phyloP scores from a whole-genome alignment of 2,329 filamentous ascomycete species.

The Helotiales sp. region DNA sequence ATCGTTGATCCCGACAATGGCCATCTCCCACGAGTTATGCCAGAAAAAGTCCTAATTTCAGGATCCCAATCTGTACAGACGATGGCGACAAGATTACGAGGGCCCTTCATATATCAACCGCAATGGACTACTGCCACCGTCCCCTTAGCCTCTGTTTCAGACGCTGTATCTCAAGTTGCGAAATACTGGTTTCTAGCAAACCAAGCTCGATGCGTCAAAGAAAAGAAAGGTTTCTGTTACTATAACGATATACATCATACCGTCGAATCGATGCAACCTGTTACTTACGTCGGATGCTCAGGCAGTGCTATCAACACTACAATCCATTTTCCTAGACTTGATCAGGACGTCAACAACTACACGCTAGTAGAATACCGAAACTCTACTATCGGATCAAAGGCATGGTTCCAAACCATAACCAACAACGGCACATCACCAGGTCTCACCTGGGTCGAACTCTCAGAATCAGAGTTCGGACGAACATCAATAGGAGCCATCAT shows the following conservation, averaged over 20 bases:
- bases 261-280: constrained; percentile 6
- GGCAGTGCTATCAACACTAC: not conserved
- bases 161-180: constrained; percentile 1
- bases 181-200: constrained; percentile 11
- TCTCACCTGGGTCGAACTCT: constrained; percentile 7
- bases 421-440: not conserved
- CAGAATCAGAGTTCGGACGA: constrained; percentile 1
- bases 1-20: not conserved
- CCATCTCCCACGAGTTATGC: constrained; percentile 1
- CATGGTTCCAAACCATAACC: constrained; percentile 7
- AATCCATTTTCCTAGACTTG: not conserved
- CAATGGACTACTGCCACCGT: constrained; percentile 2
- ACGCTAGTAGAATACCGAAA: not conserved
- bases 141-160: constrained; percentile 3
- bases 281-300: constrained; percentile 7
- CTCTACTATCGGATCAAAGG: not conserved
- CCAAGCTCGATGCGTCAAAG: not conserved
- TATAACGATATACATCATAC: constrained; percentile 10
- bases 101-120: constrained; percentile 8
- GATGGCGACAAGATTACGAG: constrained; percentile 1
- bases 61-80: constrained; percentile 1
- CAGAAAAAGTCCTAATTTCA: constrained; percentile 5
- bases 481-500: constrained; percentile 11
- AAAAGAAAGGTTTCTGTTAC: constrained; percentile 1
- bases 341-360: not conserved